These are phyloP conservation scores for Aureobasidium namibiae DNA, from an alignment of 2,329 filamentous ascomycete species.

Conservation along the genomic window DNA sequence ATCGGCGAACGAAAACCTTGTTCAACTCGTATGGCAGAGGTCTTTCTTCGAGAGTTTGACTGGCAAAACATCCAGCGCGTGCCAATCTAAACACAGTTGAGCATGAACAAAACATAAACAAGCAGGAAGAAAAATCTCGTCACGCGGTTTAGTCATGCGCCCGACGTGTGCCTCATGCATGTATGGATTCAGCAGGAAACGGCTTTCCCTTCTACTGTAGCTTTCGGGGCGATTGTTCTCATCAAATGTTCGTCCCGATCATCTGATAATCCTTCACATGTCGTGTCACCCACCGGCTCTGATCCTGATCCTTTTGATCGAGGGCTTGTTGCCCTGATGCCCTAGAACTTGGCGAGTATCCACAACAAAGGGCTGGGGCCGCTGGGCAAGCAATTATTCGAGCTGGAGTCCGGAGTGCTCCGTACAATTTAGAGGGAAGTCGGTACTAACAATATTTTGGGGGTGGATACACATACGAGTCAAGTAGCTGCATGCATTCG, in stretches of 20 bases:
- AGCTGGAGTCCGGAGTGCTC: too few species aligned
- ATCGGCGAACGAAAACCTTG: neutral
- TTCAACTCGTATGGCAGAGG: neutral
- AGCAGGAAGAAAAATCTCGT: neutral
- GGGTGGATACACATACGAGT: neutral
- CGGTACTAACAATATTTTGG: too few species aligned
- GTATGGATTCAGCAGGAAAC: too few species aligned
- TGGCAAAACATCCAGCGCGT: neutral
- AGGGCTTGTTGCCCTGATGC: neutral
- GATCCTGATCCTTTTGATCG: neutral
- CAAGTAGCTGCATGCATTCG: neutral
- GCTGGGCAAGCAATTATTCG: neutral
- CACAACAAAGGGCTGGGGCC: neutral
- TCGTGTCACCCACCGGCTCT: neutral
- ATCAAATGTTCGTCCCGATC: neutral
- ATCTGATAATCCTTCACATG: neutral
- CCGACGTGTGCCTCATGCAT: too few species aligned
- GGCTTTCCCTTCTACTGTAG: neutral
- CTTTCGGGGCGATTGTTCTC: too few species aligned
- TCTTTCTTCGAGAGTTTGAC: neutral
- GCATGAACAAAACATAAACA: too few species aligned
- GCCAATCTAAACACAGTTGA: neutral
- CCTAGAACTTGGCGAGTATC: neutral
- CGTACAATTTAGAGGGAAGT: neutral
- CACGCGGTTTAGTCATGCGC: neutral